Evolutionary conservation across 139 green algal genomes (phyloP), one percentile per base, ranked within the genome.

Genomic region (Chlamydomonas sp.): DNA sequence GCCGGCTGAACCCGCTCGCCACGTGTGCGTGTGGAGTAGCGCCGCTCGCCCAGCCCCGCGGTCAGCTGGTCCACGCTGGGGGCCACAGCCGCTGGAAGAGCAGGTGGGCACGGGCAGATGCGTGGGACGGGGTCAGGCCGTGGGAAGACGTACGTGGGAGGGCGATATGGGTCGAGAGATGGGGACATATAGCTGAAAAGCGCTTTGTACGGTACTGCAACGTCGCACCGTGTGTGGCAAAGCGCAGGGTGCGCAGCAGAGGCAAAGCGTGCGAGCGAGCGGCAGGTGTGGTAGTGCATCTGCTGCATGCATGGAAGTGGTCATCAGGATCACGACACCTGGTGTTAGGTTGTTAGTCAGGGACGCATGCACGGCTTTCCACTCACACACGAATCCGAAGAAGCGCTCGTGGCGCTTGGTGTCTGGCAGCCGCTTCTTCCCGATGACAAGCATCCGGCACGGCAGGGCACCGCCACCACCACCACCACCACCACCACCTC

Each of bases 361-460:
- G 74, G 57, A 57, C 3, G 67, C 60, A 10, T 20, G 18, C 2
- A 63, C 4, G n/a, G 18, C 4, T 12, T 10, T 3, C 16, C 7
- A 81, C 80, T 63, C 77, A 91, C 88, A 85, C 59, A 94, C 78
- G 80, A 94, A 95, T 10, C 92, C 88, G 78, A 93, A 95, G 76
- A 95, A 95, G 31, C 93, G 90, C 86, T 94, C 92, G 57, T 95
- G 93, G 20, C 74, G 78, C 0, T 63, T 20, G 0, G 78, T 66
- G n/a, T 83, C 83, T 0, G 93, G 93, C 74, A 96, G 84, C 31
- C 86, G 73, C 86, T 96, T 96, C 88, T 96, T 96, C 74, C 89
- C 92, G 12, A 96, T 67, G 6, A 91, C 66, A 4, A 90, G 74
- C 31, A 95, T 80, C 17, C 92, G 82, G 85, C 79, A 89, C 17